Evolutionary conservation across 1,284 basidiomycete genomes (phyloP).

Genomic region (Papiliotrema flavescens): DNA sequence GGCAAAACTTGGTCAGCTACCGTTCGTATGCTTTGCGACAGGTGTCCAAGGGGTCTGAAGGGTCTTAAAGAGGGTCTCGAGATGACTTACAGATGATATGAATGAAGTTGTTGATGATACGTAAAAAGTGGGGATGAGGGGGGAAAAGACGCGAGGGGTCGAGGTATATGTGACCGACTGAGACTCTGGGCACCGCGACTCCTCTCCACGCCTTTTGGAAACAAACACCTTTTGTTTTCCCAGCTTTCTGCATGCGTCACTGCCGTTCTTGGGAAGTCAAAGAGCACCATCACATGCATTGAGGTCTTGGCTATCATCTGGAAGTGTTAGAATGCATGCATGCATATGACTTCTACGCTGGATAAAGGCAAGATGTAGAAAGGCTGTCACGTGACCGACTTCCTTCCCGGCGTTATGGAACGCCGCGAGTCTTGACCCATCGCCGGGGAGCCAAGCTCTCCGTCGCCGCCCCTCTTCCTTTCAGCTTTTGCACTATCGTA

Average conservation of each 20-base stretch:
- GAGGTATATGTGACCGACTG: conserved; percentile 2
- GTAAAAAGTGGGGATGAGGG: conserved; percentile 8
- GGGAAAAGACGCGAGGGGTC: conserved; percentile 1
- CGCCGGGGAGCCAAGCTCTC: not conserved
- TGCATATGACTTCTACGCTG: conserved; percentile 5
- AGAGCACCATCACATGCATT: not conserved
- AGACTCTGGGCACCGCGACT: not conserved
- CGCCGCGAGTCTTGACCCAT: conserved; percentile 1
- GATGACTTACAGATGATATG: conserved; percentile 3
- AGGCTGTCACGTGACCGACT: conserved; percentile 9
- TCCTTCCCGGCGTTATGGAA: conserved; percentile 1
- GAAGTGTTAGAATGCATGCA: not conserved
- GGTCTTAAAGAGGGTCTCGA: not conserved
- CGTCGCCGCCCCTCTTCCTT: too few species aligned
- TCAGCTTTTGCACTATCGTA: too few species aligned
- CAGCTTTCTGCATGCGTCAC: not conserved
- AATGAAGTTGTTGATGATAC: not conserved
- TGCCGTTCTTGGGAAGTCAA: not conserved
- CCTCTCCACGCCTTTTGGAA: not conserved
- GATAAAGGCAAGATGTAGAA: not conserved
- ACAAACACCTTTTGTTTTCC: conserved; percentile 7
- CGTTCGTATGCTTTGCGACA: not conserved
- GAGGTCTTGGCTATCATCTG: not conserved
- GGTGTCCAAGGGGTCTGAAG: conserved; percentile 4
- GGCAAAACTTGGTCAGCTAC: conserved; percentile 1